These are phyloP conservation scores for Eimeria praecox DNA, from an alignment of 169 alveolate genomes.

Conservation along the genomic window DNA sequence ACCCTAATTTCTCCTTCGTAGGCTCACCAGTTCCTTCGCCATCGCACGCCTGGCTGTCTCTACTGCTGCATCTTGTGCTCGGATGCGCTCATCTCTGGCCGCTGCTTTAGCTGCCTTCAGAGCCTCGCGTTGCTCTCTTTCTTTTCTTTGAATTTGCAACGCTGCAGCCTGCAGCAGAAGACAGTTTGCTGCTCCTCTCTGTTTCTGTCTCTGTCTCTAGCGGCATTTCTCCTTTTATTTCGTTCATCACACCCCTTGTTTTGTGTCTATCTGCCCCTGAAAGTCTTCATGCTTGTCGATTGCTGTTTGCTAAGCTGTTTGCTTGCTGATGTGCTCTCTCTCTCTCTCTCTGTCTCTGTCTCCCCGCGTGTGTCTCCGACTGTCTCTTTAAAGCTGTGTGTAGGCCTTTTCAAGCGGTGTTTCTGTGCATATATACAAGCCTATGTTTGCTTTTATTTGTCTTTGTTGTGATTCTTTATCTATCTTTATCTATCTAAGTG, in stretches of 20 bases:
- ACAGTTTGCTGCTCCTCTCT: not conserved
- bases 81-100: not conserved
- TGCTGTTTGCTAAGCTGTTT: not conserved
- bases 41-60: not conserved
- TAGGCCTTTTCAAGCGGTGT: not conserved
- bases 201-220: not conserved
- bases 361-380: not conserved
- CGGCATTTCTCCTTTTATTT: not conserved
- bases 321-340: not conserved
- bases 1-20: not conserved
- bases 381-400: not conserved
- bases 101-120: not conserved
- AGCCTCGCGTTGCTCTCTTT: conserved; percentile 31
- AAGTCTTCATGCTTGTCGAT: not conserved
- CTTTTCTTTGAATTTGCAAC: not conserved
- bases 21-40: not conserved
- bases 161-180: conserved; percentile 26
- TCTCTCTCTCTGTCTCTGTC: not conserved
- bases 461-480: not conserved
- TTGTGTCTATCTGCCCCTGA: not conserved
- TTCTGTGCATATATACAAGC: not conserved
- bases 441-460: too few species aligned
- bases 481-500: not conserved
- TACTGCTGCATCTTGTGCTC: not conserved
- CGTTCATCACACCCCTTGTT: not conserved